phyloP scores from a whole-genome alignment of 2,329 filamentous ascomycete genomes.

The Fusarium sp. region DNA sequence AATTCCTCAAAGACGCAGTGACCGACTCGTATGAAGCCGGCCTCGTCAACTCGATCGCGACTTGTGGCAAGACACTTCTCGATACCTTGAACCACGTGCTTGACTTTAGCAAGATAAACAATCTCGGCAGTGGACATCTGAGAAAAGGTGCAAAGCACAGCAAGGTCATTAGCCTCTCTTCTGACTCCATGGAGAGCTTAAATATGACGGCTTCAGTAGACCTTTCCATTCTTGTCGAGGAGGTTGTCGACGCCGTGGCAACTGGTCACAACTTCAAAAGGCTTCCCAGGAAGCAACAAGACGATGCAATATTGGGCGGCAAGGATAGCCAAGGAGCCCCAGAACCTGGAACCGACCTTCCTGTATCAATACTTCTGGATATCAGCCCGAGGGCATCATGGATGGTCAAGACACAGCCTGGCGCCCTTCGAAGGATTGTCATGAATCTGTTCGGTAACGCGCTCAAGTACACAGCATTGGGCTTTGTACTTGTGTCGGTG shows the following conservation, averaged over 20 bases:
- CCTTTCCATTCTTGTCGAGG: slow-evolving; percentile 49
- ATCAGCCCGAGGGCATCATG: slow-evolving; percentile 58
- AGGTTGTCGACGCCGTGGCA: slow-evolving; percentile 54
- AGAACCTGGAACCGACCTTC: slow-evolving; percentile 37
- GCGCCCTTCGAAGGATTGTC: slow-evolving; percentile 62
- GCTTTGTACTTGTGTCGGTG: slow-evolving; percentile 58
- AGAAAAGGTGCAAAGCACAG: slow-evolving; percentile 32
- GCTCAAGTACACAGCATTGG: slow-evolving; percentile 68
- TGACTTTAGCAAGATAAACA: slow-evolving; percentile 56
- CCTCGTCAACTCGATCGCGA: slow-evolving; percentile 58
- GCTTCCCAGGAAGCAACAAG: slow-evolving; percentile 6
- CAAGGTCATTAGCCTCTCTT: slow-evolving; percentile 36
- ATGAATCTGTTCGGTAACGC: slow-evolving; percentile 73
- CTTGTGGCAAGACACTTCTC: slow-evolving; percentile 59
- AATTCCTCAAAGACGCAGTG: slow-evolving; percentile 59
- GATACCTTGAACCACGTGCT: slow-evolving; percentile 62
- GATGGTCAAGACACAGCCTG: slow-evolving; percentile 64
- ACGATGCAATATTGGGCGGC: not conserved
- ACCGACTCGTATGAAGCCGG: slow-evolving; percentile 52
- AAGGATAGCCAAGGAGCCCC: slow-evolving; percentile 2
- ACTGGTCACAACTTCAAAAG: slow-evolving; percentile 52
- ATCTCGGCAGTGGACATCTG: slow-evolving; percentile 44
- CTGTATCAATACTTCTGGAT: slow-evolving; percentile 61
- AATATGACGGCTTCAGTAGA: slow-evolving; percentile 48
- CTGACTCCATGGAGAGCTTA: slow-evolving; percentile 47